Percentiles rank a stretch among this genome's conserved stretches.
These are phyloP conservation scores for Hypholoma sublateritium DNA, from an alignment of 768 basidiomycete genomes.

Conservation along the genomic window DNA sequence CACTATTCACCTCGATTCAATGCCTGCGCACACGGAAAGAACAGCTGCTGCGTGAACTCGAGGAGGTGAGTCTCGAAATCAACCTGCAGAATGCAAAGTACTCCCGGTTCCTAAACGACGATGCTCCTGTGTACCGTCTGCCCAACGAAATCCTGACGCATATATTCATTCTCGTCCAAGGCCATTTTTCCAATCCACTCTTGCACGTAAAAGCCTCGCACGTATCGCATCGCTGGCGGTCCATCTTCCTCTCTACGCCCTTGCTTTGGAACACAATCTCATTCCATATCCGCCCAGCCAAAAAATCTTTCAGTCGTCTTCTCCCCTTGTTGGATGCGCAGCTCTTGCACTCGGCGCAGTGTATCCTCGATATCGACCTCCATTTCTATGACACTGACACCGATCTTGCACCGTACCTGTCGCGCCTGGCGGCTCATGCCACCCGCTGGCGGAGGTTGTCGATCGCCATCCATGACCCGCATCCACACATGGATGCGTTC, in stretches of 20 bases:
- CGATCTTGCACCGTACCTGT: conserved; percentile 26
- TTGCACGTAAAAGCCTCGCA: conserved; percentile 43
- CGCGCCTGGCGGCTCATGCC: conserved; percentile 30
- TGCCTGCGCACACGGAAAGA: conserved; percentile 26
- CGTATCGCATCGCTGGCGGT: conserved; percentile 46
- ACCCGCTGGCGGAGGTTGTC: conserved; percentile 39
- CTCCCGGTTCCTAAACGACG: conserved; percentile 33
- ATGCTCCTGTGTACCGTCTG: conserved; percentile 31
- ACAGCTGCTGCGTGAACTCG: conserved; percentile 33
- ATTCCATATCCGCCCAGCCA: conserved; percentile 25
- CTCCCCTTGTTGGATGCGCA: conserved; percentile 33
- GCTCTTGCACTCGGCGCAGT: conserved; percentile 35
- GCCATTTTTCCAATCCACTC: neutral
- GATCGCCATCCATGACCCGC: conserved; percentile 21
- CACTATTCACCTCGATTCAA: neutral
- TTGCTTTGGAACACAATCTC: conserved; percentile 44
- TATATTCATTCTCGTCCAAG: conserved; percentile 37
- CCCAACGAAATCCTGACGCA: conserved; percentile 40
- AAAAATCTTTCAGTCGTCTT: conserved; percentile 16
- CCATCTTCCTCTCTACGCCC: conserved; percentile 36
- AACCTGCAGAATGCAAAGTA: conserved; percentile 29
- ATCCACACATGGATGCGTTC: conserved; percentile 25
- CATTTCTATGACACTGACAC: conserved; percentile 20
- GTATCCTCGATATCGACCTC: conserved; percentile 37
- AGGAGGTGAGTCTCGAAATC: conserved; percentile 33